These are phyloP conservation scores for Paramecium tetraurelia DNA, from an alignment of 73 alveolate genomes.

Conservation along the genomic window DNA sequence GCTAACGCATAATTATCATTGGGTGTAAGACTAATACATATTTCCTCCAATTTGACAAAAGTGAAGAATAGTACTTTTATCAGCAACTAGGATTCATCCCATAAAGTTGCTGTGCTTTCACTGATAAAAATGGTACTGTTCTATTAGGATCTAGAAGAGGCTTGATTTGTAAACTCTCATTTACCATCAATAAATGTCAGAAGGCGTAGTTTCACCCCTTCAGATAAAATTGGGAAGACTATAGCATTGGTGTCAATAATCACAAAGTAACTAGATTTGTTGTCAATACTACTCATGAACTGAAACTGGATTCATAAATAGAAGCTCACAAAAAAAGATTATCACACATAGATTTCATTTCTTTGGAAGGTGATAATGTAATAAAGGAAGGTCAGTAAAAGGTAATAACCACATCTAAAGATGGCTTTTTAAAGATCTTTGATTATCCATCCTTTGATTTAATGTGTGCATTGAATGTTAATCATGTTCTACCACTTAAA, in stretches of 20 bases:
- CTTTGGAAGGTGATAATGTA: constrained; percentile 33
- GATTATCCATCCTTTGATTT: neutral
- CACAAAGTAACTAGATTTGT: neutral
- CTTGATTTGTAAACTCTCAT: neutral
- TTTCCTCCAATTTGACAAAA: neutral
- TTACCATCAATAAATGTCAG: neutral
- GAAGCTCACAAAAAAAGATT: constrained; percentile 5
- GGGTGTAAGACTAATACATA: neutral
- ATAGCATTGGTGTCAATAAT: neutral
- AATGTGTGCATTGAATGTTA: constrained; percentile 40
- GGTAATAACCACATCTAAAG: constrained; percentile 1
- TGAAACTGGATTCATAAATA: neutral
- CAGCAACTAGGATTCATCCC: neutral
- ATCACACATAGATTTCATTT: neutral
- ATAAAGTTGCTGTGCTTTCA: neutral
- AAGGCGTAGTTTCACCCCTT: neutral
- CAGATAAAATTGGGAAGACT: constrained; percentile 34
- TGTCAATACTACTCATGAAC: neutral
- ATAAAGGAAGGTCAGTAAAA: neutral
- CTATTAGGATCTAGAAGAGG: constrained; percentile 1
- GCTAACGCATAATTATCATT: neutral
- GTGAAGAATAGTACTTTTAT: neutral
- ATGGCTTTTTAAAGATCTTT: neutral
- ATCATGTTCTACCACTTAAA: constrained; percentile 51
- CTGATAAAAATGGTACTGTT: neutral